Evolutionary conservation across 345 rosid species (phyloP), one percentile per base, ranked within the genome.

Genomic region (Populus tremula): DNA sequence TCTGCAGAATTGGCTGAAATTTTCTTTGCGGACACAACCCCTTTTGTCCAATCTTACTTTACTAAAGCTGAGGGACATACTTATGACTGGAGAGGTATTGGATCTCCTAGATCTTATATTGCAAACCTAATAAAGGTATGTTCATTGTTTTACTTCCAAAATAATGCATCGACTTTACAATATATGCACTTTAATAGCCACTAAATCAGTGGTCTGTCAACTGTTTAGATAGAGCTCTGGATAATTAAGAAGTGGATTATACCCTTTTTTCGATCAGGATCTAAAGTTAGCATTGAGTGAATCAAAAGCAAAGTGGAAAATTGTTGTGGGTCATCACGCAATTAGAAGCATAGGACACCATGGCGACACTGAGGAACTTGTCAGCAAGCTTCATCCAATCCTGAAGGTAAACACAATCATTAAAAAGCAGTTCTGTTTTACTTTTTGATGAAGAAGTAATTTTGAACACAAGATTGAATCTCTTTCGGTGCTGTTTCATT

Each of bases 311-410:
- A 84, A 79, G 41, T 91, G 90, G 94, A 89, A 88, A 80, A 82
- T 91, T 47, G 93, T 89, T 11, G 85, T 89, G 35, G 92, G 94
- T 27, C 92, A 91, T 73, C 93, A 91, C 33, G 84, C 84, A 27
- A 89, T 89, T 39, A 81, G 88, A 85, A 87, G 91, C n/a, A 72
- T 89, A 36, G 92, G 90, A 18, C 41, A 84, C 27, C 91, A 89
- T 67, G 90, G 94, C n/a, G 84, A 85, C 54, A 88, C 92, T 0
- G 54, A 79, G 36, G 92, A 89, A 71, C 93, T 89, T n/a, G 79
- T 74, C 0, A 74, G 54, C 45, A 85, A 79, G 67, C 84, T 91
- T 82, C 86, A 89, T 69, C 93, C 91, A 29, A 76, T 89, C 69
- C 79, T 91, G 5, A 21, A 80, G 92, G 91, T 90, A 59, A 77